Conservation (phyloP, 2,329 filamentous ascomycete genomes). For the Fusarium piperis region DNA sequence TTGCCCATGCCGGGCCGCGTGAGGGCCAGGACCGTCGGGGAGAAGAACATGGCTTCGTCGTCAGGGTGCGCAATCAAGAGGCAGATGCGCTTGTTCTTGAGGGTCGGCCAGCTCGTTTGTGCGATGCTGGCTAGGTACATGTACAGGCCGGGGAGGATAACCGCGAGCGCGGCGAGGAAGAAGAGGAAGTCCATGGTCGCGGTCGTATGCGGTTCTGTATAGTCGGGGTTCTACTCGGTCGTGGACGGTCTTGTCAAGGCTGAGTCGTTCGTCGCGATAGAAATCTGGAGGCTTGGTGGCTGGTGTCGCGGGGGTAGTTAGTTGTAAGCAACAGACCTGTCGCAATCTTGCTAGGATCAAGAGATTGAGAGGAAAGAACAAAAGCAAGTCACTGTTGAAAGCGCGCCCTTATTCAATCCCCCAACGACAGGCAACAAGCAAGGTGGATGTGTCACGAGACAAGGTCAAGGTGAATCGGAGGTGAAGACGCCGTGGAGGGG, state of each 20-base stretch:
- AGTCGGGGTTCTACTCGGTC: background rate
- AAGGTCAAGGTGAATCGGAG: background rate
- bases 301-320: background rate
- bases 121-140: slow-evolving; percentile 60
- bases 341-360: background rate
- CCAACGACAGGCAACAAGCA: slow-evolving; percentile 3
- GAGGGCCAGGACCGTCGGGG: slow-evolving; percentile 86
- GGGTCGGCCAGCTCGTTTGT: slow-evolving; percentile 66
- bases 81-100: slow-evolving; percentile 86
- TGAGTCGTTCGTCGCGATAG: background rate
- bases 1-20: slow-evolving; percentile 83
- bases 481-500: slow-evolving; percentile 29
- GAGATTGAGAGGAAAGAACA: background rate
- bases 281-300: background rate
- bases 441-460: slow-evolving; percentile 28
- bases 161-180: slow-evolving; percentile 40
- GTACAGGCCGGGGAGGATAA: slow-evolving; percentile 62
- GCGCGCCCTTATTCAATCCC: background rate
- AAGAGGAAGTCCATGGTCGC: slow-evolving; percentile 36
- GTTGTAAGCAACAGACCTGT: slow-evolving; percentile 3
- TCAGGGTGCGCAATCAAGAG: slow-evolving; percentile 97
- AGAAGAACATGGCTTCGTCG: slow-evolving; percentile 99
- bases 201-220: background rate
- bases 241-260: background rate
- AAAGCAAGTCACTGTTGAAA: background rate